These are phyloP conservation scores for Cnidoscolus chayamansa DNA, from an alignment of 441 rosid genomes.

Conservation along the genomic window DNA sequence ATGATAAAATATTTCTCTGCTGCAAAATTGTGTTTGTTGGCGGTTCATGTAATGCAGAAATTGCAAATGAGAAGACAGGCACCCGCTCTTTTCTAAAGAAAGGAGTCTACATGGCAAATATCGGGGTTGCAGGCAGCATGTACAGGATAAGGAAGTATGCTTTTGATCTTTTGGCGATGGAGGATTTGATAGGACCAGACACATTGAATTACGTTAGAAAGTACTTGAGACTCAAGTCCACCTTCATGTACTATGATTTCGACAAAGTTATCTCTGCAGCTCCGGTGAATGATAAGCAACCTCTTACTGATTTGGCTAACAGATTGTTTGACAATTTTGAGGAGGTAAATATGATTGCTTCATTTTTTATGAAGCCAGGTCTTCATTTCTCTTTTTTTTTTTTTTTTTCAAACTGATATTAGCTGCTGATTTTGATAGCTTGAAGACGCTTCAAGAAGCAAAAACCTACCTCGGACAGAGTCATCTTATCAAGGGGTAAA, in stretches of 20 bases:
- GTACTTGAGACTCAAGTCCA: constrained; percentile 74
- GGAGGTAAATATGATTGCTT: constrained; percentile 39
- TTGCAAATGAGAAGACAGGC: constrained; percentile 68
- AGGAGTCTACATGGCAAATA: constrained; percentile 61
- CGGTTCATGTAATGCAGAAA: constrained; percentile 36
- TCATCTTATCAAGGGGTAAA: constrained; percentile 53
- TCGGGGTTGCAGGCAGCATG: constrained; percentile 55
- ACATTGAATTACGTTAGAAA: constrained; percentile 71
- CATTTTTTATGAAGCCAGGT: not conserved
- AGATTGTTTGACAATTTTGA: constrained; percentile 77
- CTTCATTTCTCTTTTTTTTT: not conserved
- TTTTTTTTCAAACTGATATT: too few species aligned
- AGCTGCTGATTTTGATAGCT: constrained; percentile 41
- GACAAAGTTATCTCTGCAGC: constrained; percentile 79
- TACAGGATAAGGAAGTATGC: constrained; percentile 69
- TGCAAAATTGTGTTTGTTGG: not conserved
- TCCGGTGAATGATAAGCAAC: constrained; percentile 49
- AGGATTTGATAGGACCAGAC: constrained; percentile 75
- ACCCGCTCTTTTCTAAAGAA: constrained; percentile 69
- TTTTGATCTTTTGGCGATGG: constrained; percentile 84
- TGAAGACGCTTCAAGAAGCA: constrained; percentile 53
- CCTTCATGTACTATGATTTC: constrained; percentile 71
- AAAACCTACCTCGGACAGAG: constrained; percentile 53
- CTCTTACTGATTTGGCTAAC: constrained; percentile 72
- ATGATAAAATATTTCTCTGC: not conserved